Percentiles rank a stretch among this genome's conserved stretches.
phyloP scores from a whole-genome alignment of 2,329 filamentous ascomycete species.

The Clonostachys sp. region DNA sequence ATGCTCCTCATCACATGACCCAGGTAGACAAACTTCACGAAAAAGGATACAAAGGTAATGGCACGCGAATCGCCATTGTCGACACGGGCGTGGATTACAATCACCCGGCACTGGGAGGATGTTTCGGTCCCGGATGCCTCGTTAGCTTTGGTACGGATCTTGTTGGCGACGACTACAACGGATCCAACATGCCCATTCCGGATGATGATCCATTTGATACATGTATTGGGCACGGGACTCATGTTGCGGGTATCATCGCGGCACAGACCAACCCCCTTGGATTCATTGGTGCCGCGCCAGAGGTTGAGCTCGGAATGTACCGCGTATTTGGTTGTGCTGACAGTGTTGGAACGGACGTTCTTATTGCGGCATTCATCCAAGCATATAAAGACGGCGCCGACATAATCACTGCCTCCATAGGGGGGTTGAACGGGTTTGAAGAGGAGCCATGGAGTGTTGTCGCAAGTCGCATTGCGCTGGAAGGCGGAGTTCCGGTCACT shows the following conservation, averaged over 20 bases:
- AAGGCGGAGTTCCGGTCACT: slow-evolving; percentile 46
- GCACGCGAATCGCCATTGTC: slow-evolving; percentile 39
- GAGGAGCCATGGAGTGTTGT: slow-evolving; percentile 45
- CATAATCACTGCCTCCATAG: slow-evolving; percentile 52
- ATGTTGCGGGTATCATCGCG: slow-evolving; percentile 30
- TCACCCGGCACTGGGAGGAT: slow-evolving; percentile 53
- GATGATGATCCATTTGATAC: slow-evolving; percentile 41
- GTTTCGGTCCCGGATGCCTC: slow-evolving; percentile 49
- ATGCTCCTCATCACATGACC: slow-evolving; percentile 26
- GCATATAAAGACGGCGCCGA: slow-evolving; percentile 57
- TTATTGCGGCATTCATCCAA: slow-evolving; percentile 54
- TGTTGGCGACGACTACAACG: slow-evolving; percentile 46
- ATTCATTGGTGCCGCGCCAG: slow-evolving; percentile 55
- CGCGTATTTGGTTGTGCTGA: slow-evolving; percentile 53
- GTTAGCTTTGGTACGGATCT: slow-evolving; percentile 47
- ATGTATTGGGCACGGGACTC: slow-evolving; percentile 38
- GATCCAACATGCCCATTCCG: slow-evolving; percentile 30
- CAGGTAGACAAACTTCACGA: slow-evolving; percentile 40
- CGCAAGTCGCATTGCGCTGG: slow-evolving; percentile 46
- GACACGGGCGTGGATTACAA: slow-evolving; percentile 49
- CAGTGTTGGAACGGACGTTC: slow-evolving; percentile 47
- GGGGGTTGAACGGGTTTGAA: slow-evolving; percentile 43
- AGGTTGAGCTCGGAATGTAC: slow-evolving; percentile 51
- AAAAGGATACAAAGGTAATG: slow-evolving; percentile 33
- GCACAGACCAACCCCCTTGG: slow-evolving; percentile 47